These are phyloP conservation scores for Penicillium crustosum DNA, from an alignment of 2,329 filamentous ascomycete genomes.

Conservation along the genomic window DNA sequence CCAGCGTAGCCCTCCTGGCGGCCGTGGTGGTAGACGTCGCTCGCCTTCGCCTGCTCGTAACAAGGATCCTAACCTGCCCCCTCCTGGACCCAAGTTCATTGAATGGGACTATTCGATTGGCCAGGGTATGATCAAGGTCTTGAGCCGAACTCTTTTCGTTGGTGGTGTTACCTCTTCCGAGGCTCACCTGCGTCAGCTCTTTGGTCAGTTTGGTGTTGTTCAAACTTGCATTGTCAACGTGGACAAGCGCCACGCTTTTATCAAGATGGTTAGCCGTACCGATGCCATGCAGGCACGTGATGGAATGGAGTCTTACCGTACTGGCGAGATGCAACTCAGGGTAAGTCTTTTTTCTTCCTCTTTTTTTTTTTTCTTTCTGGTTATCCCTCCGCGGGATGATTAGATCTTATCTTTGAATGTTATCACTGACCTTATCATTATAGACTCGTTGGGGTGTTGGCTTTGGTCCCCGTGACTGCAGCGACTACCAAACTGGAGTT, in stretches of 20 bases:
- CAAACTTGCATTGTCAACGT: conserved; percentile 98
- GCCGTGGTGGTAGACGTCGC: conserved; percentile 54
- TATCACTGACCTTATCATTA: conserved; percentile 1
- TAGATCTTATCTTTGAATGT: background rate
- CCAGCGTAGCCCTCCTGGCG: conserved; percentile 77
- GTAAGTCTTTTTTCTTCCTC: conserved; percentile 49
- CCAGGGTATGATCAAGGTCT: conserved; percentile 79
- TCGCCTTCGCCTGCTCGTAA: conserved; percentile 58
- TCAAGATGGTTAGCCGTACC: conserved; percentile 92
- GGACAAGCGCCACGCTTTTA: conserved; percentile 96
- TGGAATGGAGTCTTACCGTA: conserved; percentile 78
- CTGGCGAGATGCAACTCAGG: conserved; percentile 70
- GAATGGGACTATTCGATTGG: conserved; percentile 75
- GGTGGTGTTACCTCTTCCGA: conserved; percentile 90
- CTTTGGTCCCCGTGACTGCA: conserved; percentile 94
- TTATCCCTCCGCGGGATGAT: background rate
- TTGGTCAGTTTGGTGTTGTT: conserved; percentile 78
- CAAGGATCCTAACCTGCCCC: conserved; percentile 44
- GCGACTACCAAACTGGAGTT: conserved; percentile 87
- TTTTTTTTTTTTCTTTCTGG: no score
- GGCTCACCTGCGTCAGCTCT: conserved; percentile 75
- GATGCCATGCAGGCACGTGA: conserved; percentile 82
- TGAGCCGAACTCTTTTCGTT: conserved; percentile 93
- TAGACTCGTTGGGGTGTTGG: conserved; percentile 97
- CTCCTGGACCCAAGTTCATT: conserved; percentile 68